A percentile compares a stretch with the other conserved stretches of the same genome.
Evolutionary conservation across 2,329 filamentous ascomycete genomes (phyloP).

Genomic region (Fusarium coffeatum): DNA sequence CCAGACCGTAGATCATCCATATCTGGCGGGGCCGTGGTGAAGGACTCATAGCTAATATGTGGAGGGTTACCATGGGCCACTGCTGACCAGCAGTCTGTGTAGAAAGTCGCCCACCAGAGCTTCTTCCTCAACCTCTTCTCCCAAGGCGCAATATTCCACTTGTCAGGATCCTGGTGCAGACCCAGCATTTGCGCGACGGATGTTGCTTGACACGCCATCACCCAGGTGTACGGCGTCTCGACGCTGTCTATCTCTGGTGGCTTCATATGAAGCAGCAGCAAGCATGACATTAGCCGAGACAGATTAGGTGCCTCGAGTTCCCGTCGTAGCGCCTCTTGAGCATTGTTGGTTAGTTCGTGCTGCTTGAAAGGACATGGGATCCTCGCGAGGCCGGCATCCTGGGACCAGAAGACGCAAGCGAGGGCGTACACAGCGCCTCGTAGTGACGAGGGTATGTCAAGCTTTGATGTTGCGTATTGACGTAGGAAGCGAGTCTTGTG

Average conservation of each 20-base stretch:
- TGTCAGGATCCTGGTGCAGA: slow-evolving; percentile 56
- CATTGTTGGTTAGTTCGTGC: slow-evolving; percentile 55
- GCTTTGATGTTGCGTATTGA: slow-evolving; percentile 53
- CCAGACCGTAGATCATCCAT: slow-evolving; percentile 58
- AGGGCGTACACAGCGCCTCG: slow-evolving; percentile 59
- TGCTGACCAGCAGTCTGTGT: slow-evolving; percentile 59
- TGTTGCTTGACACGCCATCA: slow-evolving; percentile 56
- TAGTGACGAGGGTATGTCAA: slow-evolving; percentile 57
- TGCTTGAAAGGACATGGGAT: slow-evolving; percentile 53
- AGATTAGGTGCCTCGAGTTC: slow-evolving; percentile 61
- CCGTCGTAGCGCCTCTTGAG: slow-evolving; percentile 56
- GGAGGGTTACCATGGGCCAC: slow-evolving; percentile 61
- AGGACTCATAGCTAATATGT: slow-evolving; percentile 56
- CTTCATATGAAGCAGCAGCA: slow-evolving; percentile 59
- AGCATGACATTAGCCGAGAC: slow-evolving; percentile 59
- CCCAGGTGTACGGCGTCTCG: slow-evolving; percentile 60
- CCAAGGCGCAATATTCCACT: slow-evolving; percentile 57
- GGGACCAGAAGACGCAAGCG: slow-evolving; percentile 57
- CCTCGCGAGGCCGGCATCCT: slow-evolving; percentile 47
- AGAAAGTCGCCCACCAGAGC: slow-evolving; percentile 59
- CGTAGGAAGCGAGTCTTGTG: slow-evolving; percentile 58
- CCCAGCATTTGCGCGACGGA: slow-evolving; percentile 60
- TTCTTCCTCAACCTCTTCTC: slow-evolving; percentile 58
- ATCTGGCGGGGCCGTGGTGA: slow-evolving; percentile 53
- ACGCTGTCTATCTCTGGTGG: slow-evolving; percentile 59